Conservation (phyloP, 2,329 filamentous ascomycete species). For the Lasiodiplodia sp. region DNA sequence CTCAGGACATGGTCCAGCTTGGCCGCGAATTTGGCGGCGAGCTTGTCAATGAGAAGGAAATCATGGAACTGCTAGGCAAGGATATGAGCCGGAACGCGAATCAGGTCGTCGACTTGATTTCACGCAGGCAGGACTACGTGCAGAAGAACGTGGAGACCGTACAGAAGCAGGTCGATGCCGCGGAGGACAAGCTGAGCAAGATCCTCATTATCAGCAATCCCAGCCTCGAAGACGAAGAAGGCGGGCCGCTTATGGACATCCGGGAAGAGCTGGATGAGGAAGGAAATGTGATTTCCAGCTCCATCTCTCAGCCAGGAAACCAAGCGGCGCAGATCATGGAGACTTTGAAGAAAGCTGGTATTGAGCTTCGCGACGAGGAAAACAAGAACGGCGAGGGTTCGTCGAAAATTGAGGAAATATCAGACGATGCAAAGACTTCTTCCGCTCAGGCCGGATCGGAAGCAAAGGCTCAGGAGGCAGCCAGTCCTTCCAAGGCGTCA, state of each 20-base stretch:
- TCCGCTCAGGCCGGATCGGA: neutral
- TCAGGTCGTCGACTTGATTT: slow-evolving; percentile 73
- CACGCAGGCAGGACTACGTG: slow-evolving; percentile 87
- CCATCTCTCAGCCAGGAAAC: slow-evolving; percentile 65
- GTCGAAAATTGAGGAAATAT: neutral
- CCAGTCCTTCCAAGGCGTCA: neutral
- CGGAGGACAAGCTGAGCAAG: slow-evolving; percentile 73
- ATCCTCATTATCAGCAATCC: slow-evolving; percentile 67
- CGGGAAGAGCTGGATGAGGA: slow-evolving; percentile 91
- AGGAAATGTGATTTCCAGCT: slow-evolving; percentile 75
- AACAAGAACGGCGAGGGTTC: neutral
- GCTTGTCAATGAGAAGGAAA: slow-evolving; percentile 68
- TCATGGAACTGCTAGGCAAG: slow-evolving; percentile 60
- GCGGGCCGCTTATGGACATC: slow-evolving; percentile 86
- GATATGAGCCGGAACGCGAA: slow-evolving; percentile 59
- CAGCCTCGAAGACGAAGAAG: slow-evolving; percentile 70
- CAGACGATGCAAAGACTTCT: neutral
- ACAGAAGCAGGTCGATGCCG: slow-evolving; percentile 73
- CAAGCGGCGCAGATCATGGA: slow-evolving; percentile 73
- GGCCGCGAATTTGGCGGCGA: slow-evolving; percentile 68
- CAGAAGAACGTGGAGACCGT: slow-evolving; percentile 78
- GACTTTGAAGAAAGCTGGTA: slow-evolving; percentile 77
- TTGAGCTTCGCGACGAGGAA: slow-evolving; percentile 42
- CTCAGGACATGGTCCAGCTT: slow-evolving; percentile 51
- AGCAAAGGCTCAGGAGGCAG: neutral